A percentile compares a stretch with the other conserved stretches of the same genome.
phyloP scores from a whole-genome alignment of 2,329 filamentous ascomycete genomes.

The Hypoxylon sp. region DNA sequence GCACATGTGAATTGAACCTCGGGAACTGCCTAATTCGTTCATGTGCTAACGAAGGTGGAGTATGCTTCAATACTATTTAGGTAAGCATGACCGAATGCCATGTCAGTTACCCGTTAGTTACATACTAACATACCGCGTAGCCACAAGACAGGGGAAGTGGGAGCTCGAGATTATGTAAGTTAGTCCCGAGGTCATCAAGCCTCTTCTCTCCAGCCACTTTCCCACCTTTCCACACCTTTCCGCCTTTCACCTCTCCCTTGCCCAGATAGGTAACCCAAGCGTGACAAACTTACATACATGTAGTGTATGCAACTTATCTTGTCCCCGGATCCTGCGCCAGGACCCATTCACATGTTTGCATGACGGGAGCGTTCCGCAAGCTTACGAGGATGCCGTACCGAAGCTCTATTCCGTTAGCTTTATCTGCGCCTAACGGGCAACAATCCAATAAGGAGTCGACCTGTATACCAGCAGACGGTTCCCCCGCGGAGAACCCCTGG shows the following conservation, averaged over 20 bases:
- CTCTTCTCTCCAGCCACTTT: constrained; percentile 8
- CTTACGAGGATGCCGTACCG: constrained; percentile 29
- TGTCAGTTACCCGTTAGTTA: too few species aligned
- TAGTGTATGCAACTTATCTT: too few species aligned
- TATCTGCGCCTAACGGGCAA: constrained; percentile 12
- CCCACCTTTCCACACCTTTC: neutral
- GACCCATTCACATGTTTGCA: constrained; percentile 37
- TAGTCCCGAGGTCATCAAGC: neutral
- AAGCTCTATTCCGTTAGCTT: constrained; percentile 23
- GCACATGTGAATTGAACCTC: constrained; percentile 53
- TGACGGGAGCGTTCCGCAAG: constrained; percentile 34
- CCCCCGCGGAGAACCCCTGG: constrained; percentile 31
- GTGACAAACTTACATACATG: constrained; percentile 8
- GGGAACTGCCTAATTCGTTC: constrained; percentile 47
- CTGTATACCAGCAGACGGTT: constrained; percentile 11
- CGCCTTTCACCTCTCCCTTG: neutral
- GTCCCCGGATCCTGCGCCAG: constrained; percentile 33
- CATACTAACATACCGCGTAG: too few species aligned
- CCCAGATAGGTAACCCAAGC: neutral
- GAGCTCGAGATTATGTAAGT: neutral
- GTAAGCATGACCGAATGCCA: constrained; percentile 20
- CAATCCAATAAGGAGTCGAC: constrained; percentile 27
- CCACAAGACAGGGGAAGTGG: neutral
- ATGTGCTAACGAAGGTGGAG: constrained; percentile 16
- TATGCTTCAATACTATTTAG: constrained; percentile 19